A percentile compares a stretch with the other conserved stretches of the same genome.
Evolutionary conservation across 805 yeast genomes (phyloP).

Genomic region (Dipodascopsis tothii): DNA sequence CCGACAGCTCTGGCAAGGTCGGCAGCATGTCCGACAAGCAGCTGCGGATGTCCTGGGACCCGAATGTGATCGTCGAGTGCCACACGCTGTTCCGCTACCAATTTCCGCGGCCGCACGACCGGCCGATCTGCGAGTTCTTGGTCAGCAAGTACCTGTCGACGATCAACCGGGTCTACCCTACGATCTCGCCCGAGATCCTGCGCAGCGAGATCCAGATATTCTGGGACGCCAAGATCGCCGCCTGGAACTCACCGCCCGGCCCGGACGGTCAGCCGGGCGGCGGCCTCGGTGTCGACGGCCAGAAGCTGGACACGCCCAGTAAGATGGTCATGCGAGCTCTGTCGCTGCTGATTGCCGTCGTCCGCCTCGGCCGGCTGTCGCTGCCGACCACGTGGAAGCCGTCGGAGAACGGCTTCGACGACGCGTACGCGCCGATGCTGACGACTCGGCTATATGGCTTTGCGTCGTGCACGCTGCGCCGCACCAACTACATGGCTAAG

Average conservation of each 20-base stretch:
- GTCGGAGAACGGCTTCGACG: slow-evolving; percentile 16
- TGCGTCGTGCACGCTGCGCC: slow-evolving; percentile 14
- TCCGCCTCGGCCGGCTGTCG: slow-evolving; percentile 22
- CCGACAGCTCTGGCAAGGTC: too few species aligned
- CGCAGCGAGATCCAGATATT: slow-evolving; percentile 12
- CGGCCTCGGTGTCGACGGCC: slow-evolving; percentile 6
- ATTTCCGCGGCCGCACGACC: slow-evolving; percentile 23
- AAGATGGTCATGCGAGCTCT: slow-evolving; percentile 21
- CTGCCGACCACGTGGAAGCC: slow-evolving; percentile 22
- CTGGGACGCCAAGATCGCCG: slow-evolving; percentile 15
- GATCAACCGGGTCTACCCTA: slow-evolving; percentile 22
- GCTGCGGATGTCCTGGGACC: not conserved
- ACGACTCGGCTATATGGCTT: slow-evolving; percentile 11
- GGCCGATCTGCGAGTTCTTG: slow-evolving; percentile 23
- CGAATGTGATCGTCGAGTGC: not conserved
- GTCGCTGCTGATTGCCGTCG: slow-evolving; percentile 16
- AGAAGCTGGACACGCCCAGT: slow-evolving; percentile 6
- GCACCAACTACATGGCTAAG: slow-evolving; percentile 19
- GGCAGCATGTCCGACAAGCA: not conserved
- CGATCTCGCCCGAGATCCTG: slow-evolving; percentile 17
- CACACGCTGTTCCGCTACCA: not conserved
- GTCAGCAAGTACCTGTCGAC: slow-evolving; percentile 20
- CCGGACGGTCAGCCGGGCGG: too few species aligned
- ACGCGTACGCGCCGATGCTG: slow-evolving; percentile 8
- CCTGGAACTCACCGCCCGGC: too few species aligned